phyloP scores from a whole-genome alignment of 164 flowering plant genomes.

The Chimonanthus praecox region DNA sequence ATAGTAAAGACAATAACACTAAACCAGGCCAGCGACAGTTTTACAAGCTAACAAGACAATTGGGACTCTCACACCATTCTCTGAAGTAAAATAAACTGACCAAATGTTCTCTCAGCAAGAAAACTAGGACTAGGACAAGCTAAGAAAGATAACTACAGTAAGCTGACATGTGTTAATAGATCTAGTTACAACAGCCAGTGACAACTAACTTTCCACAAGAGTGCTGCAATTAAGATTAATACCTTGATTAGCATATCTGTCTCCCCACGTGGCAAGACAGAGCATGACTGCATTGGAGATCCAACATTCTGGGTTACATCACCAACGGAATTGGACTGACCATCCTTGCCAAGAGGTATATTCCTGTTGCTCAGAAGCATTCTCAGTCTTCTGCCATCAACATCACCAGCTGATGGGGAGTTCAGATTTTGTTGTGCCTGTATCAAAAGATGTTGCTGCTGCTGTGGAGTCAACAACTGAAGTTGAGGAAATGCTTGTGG shows the following conservation, averaged over 20 bases:
- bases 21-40: too few species aligned
- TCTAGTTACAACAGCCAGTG: too few species aligned
- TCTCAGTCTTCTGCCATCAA: conserved; percentile 72
- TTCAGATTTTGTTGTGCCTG: conserved; percentile 78
- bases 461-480: conserved; percentile 76
- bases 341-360: conserved; percentile 65
- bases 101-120: too few species aligned
- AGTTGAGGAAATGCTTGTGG: conserved; percentile 81
- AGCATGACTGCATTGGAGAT: conserved; percentile 56
- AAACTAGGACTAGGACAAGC: too few species aligned
- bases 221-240: neutral
- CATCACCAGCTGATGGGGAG: conserved; percentile 70
- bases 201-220: too few species aligned
- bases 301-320: conserved; percentile 70
- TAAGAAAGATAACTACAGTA: too few species aligned
- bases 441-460: conserved; percentile 57
- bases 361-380: conserved; percentile 67
- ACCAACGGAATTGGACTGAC: conserved; percentile 58
- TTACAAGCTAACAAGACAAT: too few species aligned
- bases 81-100: too few species aligned
- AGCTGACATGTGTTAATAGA: too few species aligned
- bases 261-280: conserved; percentile 68
- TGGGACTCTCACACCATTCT: too few species aligned
- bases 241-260: conserved; percentile 86
- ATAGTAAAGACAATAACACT: too few species aligned